Conservation (phyloP, 1,284 basidiomycete species). For the Ganoderma resinaceum region DNA sequence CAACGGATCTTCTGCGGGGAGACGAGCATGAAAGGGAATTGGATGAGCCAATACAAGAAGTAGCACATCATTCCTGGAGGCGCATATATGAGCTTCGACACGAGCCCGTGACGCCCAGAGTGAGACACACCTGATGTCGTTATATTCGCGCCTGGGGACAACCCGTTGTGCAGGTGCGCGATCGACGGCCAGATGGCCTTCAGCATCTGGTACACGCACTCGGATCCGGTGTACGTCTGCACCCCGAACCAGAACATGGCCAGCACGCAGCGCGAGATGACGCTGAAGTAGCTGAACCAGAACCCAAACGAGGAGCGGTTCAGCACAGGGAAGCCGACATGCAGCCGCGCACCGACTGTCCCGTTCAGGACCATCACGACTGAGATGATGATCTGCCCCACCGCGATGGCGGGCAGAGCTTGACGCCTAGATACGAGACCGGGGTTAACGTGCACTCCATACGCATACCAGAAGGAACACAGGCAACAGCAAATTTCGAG, state of each 20-base stretch:
- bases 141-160: conserved; percentile 65
- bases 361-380: conserved; percentile 70
- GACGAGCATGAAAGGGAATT: conserved; percentile 75
- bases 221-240: conserved; percentile 67
- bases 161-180: conserved; percentile 65
- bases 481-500: background rate
- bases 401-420: conserved; percentile 67
- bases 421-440: conserved; percentile 51
- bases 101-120: conserved; percentile 4
- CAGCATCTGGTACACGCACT: conserved; percentile 76
- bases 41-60: conserved; percentile 80
- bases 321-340: conserved; percentile 74
- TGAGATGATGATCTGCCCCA: conserved; percentile 66
- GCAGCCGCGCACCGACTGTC: conserved; percentile 74
- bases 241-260: conserved; percentile 80
- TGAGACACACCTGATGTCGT: conserved; percentile 59
- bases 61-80: conserved; percentile 70
- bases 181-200: conserved; percentile 83
- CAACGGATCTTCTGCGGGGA: conserved; percentile 79
- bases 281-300: conserved; percentile 80
- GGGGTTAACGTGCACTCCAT: background rate
- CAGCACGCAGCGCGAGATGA: conserved; percentile 76
- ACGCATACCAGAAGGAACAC: background rate
- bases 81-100: background rate
- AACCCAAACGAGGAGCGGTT: conserved; percentile 83